These are phyloP conservation scores for Boehmeria nivea DNA, from an alignment of 306 rosid genomes.

Conservation along the genomic window DNA sequence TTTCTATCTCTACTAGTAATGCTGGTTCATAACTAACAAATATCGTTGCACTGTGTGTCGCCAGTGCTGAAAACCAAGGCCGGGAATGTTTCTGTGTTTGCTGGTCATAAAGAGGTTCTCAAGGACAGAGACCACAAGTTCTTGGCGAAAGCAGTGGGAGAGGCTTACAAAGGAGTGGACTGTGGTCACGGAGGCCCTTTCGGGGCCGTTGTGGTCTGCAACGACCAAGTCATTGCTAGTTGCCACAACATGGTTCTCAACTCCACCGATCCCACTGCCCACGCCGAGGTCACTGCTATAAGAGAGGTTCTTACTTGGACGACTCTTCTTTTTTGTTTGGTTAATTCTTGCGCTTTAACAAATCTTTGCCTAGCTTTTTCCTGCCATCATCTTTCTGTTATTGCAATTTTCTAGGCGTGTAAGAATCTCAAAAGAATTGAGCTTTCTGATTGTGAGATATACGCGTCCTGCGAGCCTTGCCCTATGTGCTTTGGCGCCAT, in stretches of 20 bases:
- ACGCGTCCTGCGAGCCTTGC: constrained; percentile 86
- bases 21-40: too few species aligned
- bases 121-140: constrained; percentile 57
- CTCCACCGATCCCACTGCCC: constrained; percentile 63
- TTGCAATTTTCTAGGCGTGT: constrained; percentile 39
- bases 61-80: constrained; percentile 57
- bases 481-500: constrained; percentile 90
- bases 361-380: too few species aligned
- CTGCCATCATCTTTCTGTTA: too few species aligned
- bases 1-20: too few species aligned
- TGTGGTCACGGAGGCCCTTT: constrained; percentile 70
- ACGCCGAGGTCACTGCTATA: constrained; percentile 69
- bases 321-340: neutral
- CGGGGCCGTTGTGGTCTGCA: constrained; percentile 59
- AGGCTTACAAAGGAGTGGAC: constrained; percentile 65
- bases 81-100: constrained; percentile 67
- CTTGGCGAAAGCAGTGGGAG: constrained; percentile 50
- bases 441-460: constrained; percentile 71
- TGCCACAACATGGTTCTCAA: constrained; percentile 65
- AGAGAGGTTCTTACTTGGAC: constrained; percentile 42
- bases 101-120: constrained; percentile 56
- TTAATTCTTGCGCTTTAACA: neutral
- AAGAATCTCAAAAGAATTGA: constrained; percentile 49
- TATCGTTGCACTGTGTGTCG: too few species aligned
- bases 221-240: constrained; percentile 60